Conservation (phyloP, 2,329 filamentous ascomycete species). For the Colletotrichum sp. region DNA sequence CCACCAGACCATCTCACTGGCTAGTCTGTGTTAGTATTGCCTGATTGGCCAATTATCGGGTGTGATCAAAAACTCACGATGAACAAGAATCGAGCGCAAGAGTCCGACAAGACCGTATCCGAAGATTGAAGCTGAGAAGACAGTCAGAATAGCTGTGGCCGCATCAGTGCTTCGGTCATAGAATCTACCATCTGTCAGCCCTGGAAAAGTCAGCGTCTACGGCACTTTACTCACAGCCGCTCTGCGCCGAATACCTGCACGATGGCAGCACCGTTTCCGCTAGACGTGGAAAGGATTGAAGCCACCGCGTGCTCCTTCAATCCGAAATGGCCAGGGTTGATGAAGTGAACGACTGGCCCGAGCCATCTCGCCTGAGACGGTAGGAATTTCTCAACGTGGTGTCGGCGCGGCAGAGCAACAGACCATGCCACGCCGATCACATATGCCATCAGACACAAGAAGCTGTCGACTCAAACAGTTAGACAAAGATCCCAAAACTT, state of each 20-base stretch:
- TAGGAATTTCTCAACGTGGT: conserved; percentile 13
- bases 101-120: conserved; percentile 14
- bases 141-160: conserved; percentile 11
- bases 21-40: neutral
- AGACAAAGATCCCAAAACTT: fast-evolving
- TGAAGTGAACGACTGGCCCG: conserved; percentile 12
- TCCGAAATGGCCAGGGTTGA: conserved; percentile 18
- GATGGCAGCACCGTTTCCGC: conserved; percentile 16
- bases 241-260: conserved; percentile 18
- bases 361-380: conserved; percentile 19
- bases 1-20: conserved; percentile 21
- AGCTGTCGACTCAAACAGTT: neutral
- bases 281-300: conserved; percentile 16
- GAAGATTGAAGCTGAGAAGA: conserved; percentile 12
- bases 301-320: conserved; percentile 18
- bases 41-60: neutral
- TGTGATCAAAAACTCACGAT: neutral
- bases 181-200: neutral
- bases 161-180: conserved; percentile 16
- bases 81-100: conserved; percentile 8
- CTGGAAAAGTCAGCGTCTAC: neutral
- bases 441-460: conserved; percentile 16
- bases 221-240: neutral
- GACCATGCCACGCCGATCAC: conserved; percentile 19
- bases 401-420: conserved; percentile 11